Evolutionary conservation across 345 rosid genomes (phyloP).

Genomic region (Kernera saxatilis): DNA sequence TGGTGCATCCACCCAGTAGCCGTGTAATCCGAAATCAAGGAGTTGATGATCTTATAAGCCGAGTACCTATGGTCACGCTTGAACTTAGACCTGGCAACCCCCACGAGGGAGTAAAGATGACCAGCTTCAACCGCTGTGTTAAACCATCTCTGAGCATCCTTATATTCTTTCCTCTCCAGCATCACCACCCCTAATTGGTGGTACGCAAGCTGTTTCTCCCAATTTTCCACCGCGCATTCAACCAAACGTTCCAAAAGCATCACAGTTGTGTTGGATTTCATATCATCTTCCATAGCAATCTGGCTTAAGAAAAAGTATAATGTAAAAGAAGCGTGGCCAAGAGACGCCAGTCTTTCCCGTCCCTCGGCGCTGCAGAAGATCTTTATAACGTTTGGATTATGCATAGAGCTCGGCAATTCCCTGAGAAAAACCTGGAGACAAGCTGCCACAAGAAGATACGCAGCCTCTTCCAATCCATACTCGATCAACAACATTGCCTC

Average conservation of each 20-base stretch:
- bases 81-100: conserved; percentile 84
- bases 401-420: conserved; percentile 69
- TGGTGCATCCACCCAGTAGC: conserved; percentile 94
- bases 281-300: conserved; percentile 71
- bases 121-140: conserved; percentile 64
- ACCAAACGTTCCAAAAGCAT: conserved; percentile 81
- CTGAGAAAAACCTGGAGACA: conserved; percentile 83
- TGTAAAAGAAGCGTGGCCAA: conserved; percentile 76
- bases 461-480: conserved; percentile 74
- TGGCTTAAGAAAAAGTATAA: conserved; percentile 78
- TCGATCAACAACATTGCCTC: conserved; percentile 67
- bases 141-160: conserved; percentile 85
- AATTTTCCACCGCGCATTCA: conserved; percentile 58
- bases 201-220: conserved; percentile 84
- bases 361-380: conserved; percentile 61
- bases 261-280: conserved; percentile 80
- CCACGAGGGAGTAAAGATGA: conserved; percentile 64
- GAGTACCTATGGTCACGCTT: conserved; percentile 84
- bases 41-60: conserved; percentile 75
- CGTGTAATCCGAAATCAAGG: conserved; percentile 49
- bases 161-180: conserved; percentile 83
- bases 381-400: conserved; percentile 54
- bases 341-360: conserved; percentile 51
- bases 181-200: conserved; percentile 86
- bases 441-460: conserved; percentile 74